A percentile compares a stretch with the other conserved stretches of the same genome.
Evolutionary conservation across 2,329 filamentous ascomycete genomes (phyloP).

Genomic region (Fusarium concolor): DNA sequence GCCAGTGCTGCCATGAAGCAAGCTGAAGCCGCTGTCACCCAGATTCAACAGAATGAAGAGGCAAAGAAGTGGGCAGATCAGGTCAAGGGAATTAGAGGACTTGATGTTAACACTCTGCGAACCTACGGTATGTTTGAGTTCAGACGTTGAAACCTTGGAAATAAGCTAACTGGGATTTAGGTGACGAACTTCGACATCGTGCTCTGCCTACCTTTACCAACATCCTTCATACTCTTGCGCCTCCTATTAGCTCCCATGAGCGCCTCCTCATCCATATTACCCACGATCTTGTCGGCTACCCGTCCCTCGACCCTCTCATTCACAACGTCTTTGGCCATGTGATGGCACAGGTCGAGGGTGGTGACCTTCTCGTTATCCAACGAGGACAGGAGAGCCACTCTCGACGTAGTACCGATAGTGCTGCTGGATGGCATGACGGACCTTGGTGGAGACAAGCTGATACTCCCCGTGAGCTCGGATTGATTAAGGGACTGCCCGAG

Average conservation of each 20-base stretch:
- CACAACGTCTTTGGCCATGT: conserved; percentile 92
- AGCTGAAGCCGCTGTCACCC: conserved; percentile 91
- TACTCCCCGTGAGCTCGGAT: conserved; percentile 78
- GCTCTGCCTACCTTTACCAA: conserved; percentile 95
- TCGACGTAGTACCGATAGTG: conserved; percentile 68
- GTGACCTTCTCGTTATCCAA: conserved; percentile 93
- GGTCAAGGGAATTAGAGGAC: conserved; percentile 71
- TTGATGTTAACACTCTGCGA: conserved; percentile 81
- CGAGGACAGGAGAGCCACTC: conserved; percentile 87
- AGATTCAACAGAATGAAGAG: conserved; percentile 96
- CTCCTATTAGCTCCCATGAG: conserved; percentile 96
- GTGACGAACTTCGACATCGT: conserved; percentile 85
- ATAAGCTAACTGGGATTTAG: conserved; percentile 58
- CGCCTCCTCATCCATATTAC: conserved; percentile 97
- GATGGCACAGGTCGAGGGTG: conserved; percentile 99
- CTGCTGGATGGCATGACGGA: conserved; percentile 86
- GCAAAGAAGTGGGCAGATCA: conserved; percentile 97
- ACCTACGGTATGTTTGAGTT: conserved; percentile 50
- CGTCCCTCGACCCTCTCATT: conserved; percentile 91
- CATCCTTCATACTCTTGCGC: conserved; percentile 93
- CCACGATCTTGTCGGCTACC: conserved; percentile 94
- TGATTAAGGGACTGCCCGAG: conserved; percentile 83
- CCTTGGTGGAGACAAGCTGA: conserved; percentile 91
- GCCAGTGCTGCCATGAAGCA: conserved; percentile 90
- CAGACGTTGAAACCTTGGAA: not conserved